phyloP scores from a whole-genome alignment of 2,329 filamentous ascomycete genomes.

The Xylariaceae sp. region DNA sequence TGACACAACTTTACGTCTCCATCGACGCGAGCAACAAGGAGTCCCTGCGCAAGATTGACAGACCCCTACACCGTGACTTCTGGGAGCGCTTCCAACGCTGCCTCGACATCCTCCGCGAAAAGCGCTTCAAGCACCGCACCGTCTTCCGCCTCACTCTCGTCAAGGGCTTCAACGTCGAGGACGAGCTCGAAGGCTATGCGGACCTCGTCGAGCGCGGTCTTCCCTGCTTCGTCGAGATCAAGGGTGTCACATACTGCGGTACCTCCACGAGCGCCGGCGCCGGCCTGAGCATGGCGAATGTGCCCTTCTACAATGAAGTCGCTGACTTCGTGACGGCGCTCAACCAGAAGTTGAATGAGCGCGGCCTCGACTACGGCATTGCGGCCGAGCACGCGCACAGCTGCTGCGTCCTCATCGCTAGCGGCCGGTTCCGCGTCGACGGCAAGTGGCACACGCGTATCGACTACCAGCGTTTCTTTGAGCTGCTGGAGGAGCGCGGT shows the following conservation, averaged over 20 bases:
- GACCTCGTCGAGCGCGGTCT: conserved; percentile 79
- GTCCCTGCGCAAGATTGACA: conserved; percentile 79
- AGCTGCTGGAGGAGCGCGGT: conserved; percentile 66
- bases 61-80: conserved; percentile 90
- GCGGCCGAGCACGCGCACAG: conserved; percentile 93
- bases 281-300: conserved; percentile 93
- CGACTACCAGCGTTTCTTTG: conserved; percentile 84
- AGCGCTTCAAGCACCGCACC: conserved; percentile 79
- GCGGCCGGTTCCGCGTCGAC: conserved; percentile 68
- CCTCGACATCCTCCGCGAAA: conserved; percentile 79
- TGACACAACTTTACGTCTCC: conserved; percentile 93
- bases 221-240: conserved; percentile 90
- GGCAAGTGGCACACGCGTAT: conserved; percentile 89
- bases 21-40: conserved; percentile 93
- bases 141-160: conserved; percentile 94
- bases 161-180: conserved; percentile 96
- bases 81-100: conserved; percentile 94
- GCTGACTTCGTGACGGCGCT: conserved; percentile 74
- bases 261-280: conserved; percentile 79
- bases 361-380: conserved; percentile 80
- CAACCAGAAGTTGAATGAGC: conserved; percentile 59
- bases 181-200: conserved; percentile 86
- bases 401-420: conserved; percentile 85
- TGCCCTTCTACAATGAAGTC: conserved; percentile 92
- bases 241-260: conserved; percentile 95